These are phyloP conservation scores for Leccinum olivaceopallidum DNA, from an alignment of 768 basidiomycete species.

Conservation along the genomic window DNA sequence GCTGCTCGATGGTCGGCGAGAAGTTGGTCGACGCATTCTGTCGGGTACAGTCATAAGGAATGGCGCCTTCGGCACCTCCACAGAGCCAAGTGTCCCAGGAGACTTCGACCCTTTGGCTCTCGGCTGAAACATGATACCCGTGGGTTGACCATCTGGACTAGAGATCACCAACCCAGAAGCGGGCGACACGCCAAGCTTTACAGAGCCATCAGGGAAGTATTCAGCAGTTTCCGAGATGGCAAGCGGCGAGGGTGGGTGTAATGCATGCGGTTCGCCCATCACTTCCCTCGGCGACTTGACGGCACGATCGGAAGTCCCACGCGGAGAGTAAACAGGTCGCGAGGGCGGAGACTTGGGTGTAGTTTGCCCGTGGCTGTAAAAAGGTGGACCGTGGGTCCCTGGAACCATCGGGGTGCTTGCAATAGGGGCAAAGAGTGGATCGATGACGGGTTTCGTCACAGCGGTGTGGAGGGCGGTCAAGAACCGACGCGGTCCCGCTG, in stretches of 20 bases:
- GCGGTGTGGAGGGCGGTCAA: constrained; percentile 92
- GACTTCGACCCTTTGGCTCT: constrained; percentile 42
- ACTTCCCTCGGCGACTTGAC: constrained; percentile 52
- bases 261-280: constrained; percentile 37
- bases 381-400: constrained; percentile 52
- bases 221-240: constrained; percentile 72
- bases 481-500: constrained; percentile 91
- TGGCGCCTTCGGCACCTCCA: constrained; percentile 50
- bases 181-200: constrained; percentile 70
- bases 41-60: constrained; percentile 32
- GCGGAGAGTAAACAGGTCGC: constrained; percentile 44
- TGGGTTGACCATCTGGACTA: constrained; percentile 88
- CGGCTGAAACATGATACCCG: constrained; percentile 97
- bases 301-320: constrained; percentile 64
- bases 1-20: constrained; percentile 28
- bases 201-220: constrained; percentile 61
- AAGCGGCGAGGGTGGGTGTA: constrained; percentile 68
- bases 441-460: constrained; percentile 79
- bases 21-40: constrained; percentile 25
- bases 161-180: constrained; percentile 89
- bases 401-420: constrained; percentile 89
- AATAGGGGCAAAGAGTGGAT: constrained; percentile 92
- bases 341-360: constrained; percentile 46
- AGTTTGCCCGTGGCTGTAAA: constrained; percentile 34
- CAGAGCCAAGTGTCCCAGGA: constrained; percentile 33